phyloP scores from a whole-genome alignment of 495 filamentous ascomycete genomes.

The Penicillium goetzii region DNA sequence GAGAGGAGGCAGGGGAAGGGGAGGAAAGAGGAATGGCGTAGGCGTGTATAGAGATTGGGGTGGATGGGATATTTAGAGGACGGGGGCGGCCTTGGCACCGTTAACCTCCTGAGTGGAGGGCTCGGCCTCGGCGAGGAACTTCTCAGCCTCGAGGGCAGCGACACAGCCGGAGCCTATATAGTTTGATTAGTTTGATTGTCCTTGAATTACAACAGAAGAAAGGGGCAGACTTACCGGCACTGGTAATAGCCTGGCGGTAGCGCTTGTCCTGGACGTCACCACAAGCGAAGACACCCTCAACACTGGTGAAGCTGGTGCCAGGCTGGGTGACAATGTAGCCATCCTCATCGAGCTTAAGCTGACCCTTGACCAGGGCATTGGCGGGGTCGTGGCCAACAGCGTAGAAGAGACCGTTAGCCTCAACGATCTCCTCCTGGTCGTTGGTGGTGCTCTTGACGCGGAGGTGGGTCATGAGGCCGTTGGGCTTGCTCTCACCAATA shows the following conservation, averaged over 20 bases:
- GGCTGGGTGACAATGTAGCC: conserved; percentile 88
- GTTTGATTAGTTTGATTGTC: conserved; percentile 16
- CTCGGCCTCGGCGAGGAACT: conserved; percentile 55
- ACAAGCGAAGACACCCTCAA: conserved; percentile 93
- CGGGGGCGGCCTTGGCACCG: conserved; percentile 57
- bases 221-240: conserved; percentile 71
- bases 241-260: conserved; percentile 97
- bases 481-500: conserved; percentile 73
- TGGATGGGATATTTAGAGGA: conserved; percentile 50
- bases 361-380: conserved; percentile 81
- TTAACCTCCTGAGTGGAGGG: conserved; percentile 41
- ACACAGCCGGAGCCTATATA: conserved; percentile 83
- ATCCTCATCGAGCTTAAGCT: conserved; percentile 83
- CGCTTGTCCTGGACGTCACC: conserved; percentile 98
- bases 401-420: conserved; percentile 95
- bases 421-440: conserved; percentile 77
- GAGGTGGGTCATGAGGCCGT: conserved; percentile 82
- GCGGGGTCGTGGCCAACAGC: conserved; percentile 97
- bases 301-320: conserved; percentile 83
- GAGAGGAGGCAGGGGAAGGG: conserved; percentile 10
- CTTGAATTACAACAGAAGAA: not conserved
- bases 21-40: conserved; percentile 1
- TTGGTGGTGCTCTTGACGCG: conserved; percentile 76
- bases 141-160: conserved; percentile 93
- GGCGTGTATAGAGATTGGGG: not conserved